Evolutionary conservation across 2,329 filamentous ascomycete genomes (phyloP).

Genomic region (Rachicladosporium sp.): DNA sequence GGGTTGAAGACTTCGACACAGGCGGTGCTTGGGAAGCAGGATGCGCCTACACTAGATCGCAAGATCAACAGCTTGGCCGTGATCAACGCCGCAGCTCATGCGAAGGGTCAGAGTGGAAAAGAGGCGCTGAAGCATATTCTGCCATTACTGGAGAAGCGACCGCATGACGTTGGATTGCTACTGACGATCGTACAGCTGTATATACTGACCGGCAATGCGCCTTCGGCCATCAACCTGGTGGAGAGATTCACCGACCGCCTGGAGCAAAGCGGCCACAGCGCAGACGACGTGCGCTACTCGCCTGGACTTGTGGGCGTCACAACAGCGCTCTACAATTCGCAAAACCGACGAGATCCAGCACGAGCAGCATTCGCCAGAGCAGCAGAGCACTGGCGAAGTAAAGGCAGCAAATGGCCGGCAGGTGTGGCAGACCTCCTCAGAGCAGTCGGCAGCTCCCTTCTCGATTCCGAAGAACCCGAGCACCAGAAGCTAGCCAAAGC

Average conservation of each 20-base stretch:
- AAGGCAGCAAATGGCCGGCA: conserved; percentile 33
- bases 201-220: conserved; percentile 56
- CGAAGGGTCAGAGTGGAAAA: conserved; percentile 50
- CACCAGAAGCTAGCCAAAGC: conserved; percentile 60
- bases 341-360: conserved; percentile 60
- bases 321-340: conserved; percentile 64
- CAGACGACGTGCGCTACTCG: conserved; percentile 62
- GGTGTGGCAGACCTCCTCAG: conserved; percentile 54
- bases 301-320: conserved; percentile 74
- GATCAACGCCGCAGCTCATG: conserved; percentile 62
- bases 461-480: conserved; percentile 57
- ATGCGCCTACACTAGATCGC: conserved; percentile 28
- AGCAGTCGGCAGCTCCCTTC: conserved; percentile 70
- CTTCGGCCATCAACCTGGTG: conserved; percentile 61
- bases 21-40: conserved; percentile 35
- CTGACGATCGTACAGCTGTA: conserved; percentile 76
- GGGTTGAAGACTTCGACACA: conserved; percentile 49
- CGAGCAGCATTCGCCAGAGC: conserved; percentile 66
- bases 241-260: conserved; percentile 63
- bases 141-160: conserved; percentile 57
- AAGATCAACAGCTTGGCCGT: conserved; percentile 45
- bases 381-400: conserved; percentile 65
- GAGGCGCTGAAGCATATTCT: conserved; percentile 58
- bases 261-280: conserved; percentile 45
- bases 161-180: conserved; percentile 67